phyloP scores from a whole-genome alignment of 306 rosid species.

The Coriaria nepalensis region DNA sequence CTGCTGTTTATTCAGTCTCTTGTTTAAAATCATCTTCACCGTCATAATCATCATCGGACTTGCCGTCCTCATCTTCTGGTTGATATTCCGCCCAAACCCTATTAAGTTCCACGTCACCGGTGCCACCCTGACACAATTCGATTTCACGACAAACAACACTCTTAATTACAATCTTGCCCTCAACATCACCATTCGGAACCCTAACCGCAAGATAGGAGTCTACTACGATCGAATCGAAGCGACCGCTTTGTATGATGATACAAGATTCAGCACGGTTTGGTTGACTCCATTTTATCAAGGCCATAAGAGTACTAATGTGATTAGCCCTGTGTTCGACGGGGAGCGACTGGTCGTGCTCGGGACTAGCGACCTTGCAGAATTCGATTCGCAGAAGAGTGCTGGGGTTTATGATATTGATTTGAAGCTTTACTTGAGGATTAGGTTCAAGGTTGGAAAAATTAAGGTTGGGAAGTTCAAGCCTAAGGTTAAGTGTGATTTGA shows the following conservation, averaged over 20 bases:
- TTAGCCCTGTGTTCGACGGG: slow-evolving; percentile 8
- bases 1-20: slow-evolving; percentile 19
- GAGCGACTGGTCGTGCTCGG: slow-evolving; percentile 5
- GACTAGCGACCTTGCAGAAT: not conserved
- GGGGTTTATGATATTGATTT: slow-evolving; percentile 14
- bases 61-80: not conserved
- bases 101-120: slow-evolving; percentile 6
- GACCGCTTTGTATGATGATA: not conserved
- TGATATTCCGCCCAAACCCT: slow-evolving; percentile 8
- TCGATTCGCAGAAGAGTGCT: slow-evolving; percentile 1
- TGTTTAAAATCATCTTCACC: slow-evolving; percentile 29
- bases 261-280: slow-evolving; percentile 6
- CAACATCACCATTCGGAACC: slow-evolving; percentile 11
- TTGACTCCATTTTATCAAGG: slow-evolving; percentile 13
- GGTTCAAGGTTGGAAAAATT: slow-evolving; percentile 1
- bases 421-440: not conserved
- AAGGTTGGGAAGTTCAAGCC: slow-evolving; percentile 6
- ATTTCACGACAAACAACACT: slow-evolving; percentile 7
- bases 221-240: slow-evolving; percentile 11
- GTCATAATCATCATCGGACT: slow-evolving; percentile 8
- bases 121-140: slow-evolving; percentile 16
- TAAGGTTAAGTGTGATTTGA: slow-evolving; percentile 5
- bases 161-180: slow-evolving; percentile 16
- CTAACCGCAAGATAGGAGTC: slow-evolving; percentile 6
- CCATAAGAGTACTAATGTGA: slow-evolving; percentile 9